phyloP scores from a whole-genome alignment of 257 asterid species.

The Hygrophila difformis region DNA sequence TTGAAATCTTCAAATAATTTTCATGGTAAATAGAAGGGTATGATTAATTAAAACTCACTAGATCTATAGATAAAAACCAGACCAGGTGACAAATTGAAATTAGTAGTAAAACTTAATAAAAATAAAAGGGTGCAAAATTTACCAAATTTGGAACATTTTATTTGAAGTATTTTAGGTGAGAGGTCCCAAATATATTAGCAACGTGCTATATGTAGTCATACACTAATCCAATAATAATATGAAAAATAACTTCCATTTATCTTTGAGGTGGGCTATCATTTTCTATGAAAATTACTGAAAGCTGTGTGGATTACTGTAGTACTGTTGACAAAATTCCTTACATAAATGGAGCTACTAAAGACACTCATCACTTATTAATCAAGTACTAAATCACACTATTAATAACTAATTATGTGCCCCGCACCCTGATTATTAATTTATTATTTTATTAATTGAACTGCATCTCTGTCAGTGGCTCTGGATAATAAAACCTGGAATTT shows the following conservation, averaged over 20 bases:
- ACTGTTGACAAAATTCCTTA: too few relatives aligned
- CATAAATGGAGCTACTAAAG: conserved; percentile 12
- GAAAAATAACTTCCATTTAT: conserved; percentile 16
- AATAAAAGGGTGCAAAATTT: conserved; percentile 6
- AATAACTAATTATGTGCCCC: neutral
- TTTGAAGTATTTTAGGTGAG: conserved; percentile 27
- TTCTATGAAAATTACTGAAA: conserved; percentile 30
- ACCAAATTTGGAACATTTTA: conserved; percentile 17
- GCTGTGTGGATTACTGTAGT: neutral
- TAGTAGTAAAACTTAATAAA: too few relatives aligned
- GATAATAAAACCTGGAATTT: too few relatives aligned
- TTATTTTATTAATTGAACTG: too few relatives aligned
- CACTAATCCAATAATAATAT: conserved; percentile 14
- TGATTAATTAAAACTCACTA: too few relatives aligned
- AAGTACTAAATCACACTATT: conserved; percentile 12
- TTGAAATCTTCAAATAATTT: too few relatives aligned
- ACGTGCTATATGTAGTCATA: conserved; percentile 26
- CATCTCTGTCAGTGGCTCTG: too few relatives aligned
- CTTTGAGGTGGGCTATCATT: conserved; percentile 32
- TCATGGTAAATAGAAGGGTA: too few relatives aligned
- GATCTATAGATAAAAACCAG: too few relatives aligned
- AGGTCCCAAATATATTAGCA: conserved; percentile 28
- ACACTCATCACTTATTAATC: conserved; percentile 12
- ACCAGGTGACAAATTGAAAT: too few relatives aligned
- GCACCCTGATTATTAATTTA: too few relatives aligned